Conservation (phyloP, 2,329 filamentous ascomycete genomes). For the Talaromyces funiculosus region DNA sequence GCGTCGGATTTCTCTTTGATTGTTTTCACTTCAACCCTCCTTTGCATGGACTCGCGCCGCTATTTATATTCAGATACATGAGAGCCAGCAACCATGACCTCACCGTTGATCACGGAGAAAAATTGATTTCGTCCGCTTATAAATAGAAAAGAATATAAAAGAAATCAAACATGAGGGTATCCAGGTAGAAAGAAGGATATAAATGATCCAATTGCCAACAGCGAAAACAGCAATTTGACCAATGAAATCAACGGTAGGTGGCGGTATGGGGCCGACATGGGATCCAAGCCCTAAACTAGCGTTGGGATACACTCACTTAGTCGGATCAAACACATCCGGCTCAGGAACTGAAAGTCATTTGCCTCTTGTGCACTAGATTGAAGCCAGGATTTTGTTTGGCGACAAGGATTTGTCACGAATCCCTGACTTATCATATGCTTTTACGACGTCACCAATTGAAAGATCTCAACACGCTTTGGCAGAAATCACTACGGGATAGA, state of each 20-base stretch:
- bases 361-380: no score
- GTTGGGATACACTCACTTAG: not conserved
- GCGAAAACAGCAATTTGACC: not conserved
- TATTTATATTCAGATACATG: constrained; percentile 6
- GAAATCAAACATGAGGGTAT: not conserved
- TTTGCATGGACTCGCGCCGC: not conserved
- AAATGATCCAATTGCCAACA: no score
- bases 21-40: not conserved
- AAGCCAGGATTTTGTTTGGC: no score
- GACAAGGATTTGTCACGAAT: no score
- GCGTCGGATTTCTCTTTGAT: not conserved
- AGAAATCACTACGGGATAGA: no score
- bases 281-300: not conserved
- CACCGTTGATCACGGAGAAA: constrained; percentile 2
- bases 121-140: constrained; percentile 7
- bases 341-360: no score
- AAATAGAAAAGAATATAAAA: not conserved
- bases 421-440: no score
- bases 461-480: no score
- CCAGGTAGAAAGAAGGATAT: not conserved
- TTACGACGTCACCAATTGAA: no score
- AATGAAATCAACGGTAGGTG: not conserved
- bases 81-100: not conserved
- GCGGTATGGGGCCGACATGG: not conserved
- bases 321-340: not conserved